Evolutionary conservation across 768 basidiomycete genomes (phyloP).

Genomic region (Amanita muscaria): DNA sequence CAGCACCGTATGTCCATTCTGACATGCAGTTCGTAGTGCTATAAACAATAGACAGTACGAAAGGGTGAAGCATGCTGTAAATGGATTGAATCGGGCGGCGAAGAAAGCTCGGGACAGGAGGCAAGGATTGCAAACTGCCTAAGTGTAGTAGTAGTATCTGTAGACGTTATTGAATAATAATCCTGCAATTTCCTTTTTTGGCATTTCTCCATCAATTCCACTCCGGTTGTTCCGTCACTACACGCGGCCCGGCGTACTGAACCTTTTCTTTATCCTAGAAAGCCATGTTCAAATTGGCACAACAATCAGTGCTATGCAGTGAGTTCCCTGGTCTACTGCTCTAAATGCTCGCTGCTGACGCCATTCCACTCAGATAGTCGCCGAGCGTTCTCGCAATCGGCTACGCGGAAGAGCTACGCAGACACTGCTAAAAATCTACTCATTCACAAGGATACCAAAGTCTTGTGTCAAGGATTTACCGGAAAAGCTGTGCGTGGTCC

Average conservation of each 20-base stretch:
- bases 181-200: background rate
- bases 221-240: background rate
- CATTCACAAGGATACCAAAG: constrained; percentile 91
- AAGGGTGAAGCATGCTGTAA: constrained; percentile 74
- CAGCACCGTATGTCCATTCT: constrained; percentile 10
- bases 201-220: background rate
- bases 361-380: constrained; percentile 41
- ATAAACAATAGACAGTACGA: constrained; percentile 60
- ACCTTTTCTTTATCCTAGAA: constrained; percentile 5
- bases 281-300: constrained; percentile 52
- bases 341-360: background rate
- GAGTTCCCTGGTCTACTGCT: constrained; percentile 13
- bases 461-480: constrained; percentile 85
- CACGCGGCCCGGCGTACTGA: background rate
- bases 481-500: constrained; percentile 76
- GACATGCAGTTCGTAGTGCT: constrained; percentile 35
- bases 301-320: constrained; percentile 51
- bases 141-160: constrained; percentile 8
- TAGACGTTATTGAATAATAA: background rate
- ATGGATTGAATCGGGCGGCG: constrained; percentile 62
- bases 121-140: constrained; percentile 31
- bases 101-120: constrained; percentile 66
- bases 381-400: constrained; percentile 77
- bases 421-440: constrained; percentile 87
- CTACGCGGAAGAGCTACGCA: constrained; percentile 68